A percentile compares a stretch with the other conserved stretches of the same genome.
Conservation (phyloP, 768 basidiomycete species). For the Polyporus arcularius region DNA sequence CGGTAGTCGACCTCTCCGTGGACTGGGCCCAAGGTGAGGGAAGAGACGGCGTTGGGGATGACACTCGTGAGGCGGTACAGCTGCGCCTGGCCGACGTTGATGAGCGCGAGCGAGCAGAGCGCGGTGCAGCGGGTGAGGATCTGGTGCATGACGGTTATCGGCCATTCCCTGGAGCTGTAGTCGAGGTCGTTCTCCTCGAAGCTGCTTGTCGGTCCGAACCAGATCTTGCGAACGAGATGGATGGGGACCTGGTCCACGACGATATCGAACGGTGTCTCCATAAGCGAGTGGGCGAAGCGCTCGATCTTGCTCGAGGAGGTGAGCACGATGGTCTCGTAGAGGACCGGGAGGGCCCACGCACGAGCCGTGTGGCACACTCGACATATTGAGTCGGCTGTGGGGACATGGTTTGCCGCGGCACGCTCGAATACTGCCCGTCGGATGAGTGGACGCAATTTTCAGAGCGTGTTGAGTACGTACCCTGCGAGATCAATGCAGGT, state of each 20-base stretch:
- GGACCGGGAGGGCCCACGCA: conserved; percentile 11
- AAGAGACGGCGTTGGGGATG: conserved; percentile 33
- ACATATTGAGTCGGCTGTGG: conserved; percentile 10
- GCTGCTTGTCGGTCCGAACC: conserved; percentile 31
- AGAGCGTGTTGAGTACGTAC: too few relatives aligned
- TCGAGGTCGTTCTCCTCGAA: conserved; percentile 26
- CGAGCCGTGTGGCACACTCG: conserved; percentile 12
- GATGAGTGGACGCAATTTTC: too few relatives aligned
- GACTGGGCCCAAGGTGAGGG: conserved; percentile 36
- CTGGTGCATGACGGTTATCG: conserved; percentile 33
- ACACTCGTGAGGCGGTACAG: conserved; percentile 34
- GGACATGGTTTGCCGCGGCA: background rate
- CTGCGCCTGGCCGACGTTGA: conserved; percentile 34
- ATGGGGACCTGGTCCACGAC: background rate
- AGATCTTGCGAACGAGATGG: conserved; percentile 24
- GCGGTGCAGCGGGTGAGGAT: conserved; percentile 33
- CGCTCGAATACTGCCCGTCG: conserved; percentile 5
- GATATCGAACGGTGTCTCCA: background rate
- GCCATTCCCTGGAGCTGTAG: conserved; percentile 35
- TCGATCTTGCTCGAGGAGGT: conserved; percentile 10
- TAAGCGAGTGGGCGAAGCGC: conserved; percentile 8
- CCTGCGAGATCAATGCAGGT: background rate
- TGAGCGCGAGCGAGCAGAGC: conserved; percentile 32
- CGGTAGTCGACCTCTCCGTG: conserved; percentile 35
- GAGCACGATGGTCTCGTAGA: conserved; percentile 16